Base-by-base conservation (phyloP, 83 land plant species). In the Picea mariana region DNA sequence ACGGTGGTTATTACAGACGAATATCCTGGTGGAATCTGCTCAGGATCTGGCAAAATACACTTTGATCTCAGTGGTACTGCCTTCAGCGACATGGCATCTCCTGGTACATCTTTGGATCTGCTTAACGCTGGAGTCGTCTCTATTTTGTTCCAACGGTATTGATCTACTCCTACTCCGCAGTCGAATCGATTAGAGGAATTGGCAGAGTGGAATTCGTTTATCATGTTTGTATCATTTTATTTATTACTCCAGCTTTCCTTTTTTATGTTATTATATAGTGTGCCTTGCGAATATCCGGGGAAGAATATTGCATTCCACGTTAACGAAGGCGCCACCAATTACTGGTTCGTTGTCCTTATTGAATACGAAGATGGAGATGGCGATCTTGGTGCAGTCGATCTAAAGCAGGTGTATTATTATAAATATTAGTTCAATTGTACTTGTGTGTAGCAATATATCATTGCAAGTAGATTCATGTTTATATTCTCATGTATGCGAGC, bases 61-160 rank as follows among this genome's bases (percentile, higher is more conserved):
- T 93, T 93, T 81, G 97, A 95, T 81, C 87, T 95, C 62, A 95
- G 97, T 78, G 97, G 94, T 61, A 85, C 96, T 71, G 95, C 97
- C 2, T 49, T 49, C 55, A 9, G 12, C 11, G 11, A 49, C 55
- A 49, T 49, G 55, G 55, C 55, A 49, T 49, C 55, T 49, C 55
- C 55, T 49, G 55, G 55, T 49, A 49, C 55, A 9, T 49, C 55
- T 49, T 49, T 9, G 93, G 5, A 85, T 85, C 83, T 95, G 95
- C 72, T 81, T 92, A 58, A 85, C 95, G 83, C 90, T 23, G 97
- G 95, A 79, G 90, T 84, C 80, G 81, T 79, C 87, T 71, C 87
- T 1, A 89, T 95, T 82, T 52, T 87, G 26, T 95, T 67, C 80
- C 67, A 89, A 21, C 77, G 97, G 97, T 95, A 81, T 44, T 18